Base-by-base conservation (phyloP, 2,329 filamentous ascomycete species). In the Passalora sequoiae region DNA sequence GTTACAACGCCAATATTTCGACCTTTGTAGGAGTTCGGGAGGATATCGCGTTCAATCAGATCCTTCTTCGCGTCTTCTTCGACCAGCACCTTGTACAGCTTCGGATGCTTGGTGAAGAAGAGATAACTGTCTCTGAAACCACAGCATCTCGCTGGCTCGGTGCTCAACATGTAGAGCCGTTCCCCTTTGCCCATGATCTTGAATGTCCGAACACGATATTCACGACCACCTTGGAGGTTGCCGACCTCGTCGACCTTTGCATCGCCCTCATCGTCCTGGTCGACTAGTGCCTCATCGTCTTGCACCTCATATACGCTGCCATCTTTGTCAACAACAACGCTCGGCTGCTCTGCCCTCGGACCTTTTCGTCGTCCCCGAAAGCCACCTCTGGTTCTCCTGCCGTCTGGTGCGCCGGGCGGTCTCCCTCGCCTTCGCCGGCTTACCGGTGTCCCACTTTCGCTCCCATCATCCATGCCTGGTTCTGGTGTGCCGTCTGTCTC, bases 51-150 rank as follows among this genome's bases (percentile, higher is more conserved):
- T 56, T 94, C 88, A 61, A 98, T 98, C 71, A 98, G 78, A 66
- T 97, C 89, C 48, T 84, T 82, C 72, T 98, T 98, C 68, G 94
- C 91, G n/a, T 92, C 84, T 54, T 98, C 92, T 58, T 89, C 89
- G 44, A 97, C 87, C 59, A 98, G 95, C 60, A 98, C 95, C 72
- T 98, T 98, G 77, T 89, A 92, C 10, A 98, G 83, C 60, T 89
- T 83, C 63, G 86, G 86, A 68, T 98, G 92, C 69, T 97, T 98
- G 52, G 92, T 94, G 74, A 98, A 98, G 75, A 98, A 96, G 19
- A 98, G 79, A 62, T 98, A 98, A 53, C 89, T 96, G 73, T 98
- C 92, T 55, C 92, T 79, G 75, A 98, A 98, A 12, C 92, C 92
- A 43, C 95, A 89, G 60, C 92, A 97, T 53, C 92, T 85, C 17